phyloP scores from a whole-genome alignment of 768 basidiomycete genomes.

The Cystobasidium ongulense region DNA sequence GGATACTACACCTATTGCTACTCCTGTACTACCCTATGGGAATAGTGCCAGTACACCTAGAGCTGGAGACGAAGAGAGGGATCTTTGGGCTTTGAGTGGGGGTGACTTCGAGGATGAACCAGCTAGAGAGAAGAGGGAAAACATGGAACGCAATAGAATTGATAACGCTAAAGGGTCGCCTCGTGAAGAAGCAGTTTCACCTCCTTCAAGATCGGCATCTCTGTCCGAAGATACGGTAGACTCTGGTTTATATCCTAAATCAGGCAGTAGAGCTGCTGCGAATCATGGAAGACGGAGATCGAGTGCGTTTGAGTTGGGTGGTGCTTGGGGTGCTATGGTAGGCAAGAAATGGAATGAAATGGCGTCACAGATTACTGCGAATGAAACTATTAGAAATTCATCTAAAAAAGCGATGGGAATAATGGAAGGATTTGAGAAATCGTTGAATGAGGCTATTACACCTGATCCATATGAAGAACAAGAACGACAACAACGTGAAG shows the following conservation, averaged over 20 bases:
- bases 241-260: not conserved
- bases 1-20: constrained; percentile 20
- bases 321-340: constrained; percentile 24
- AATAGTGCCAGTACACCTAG: not conserved
- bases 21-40: constrained; percentile 3
- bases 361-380: not conserved
- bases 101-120: constrained; percentile 10
- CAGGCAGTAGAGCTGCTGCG: not conserved
- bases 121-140: constrained; percentile 20
- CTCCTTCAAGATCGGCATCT: not conserved
- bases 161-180: constrained; percentile 20
- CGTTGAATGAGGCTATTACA: constrained; percentile 2
- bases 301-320: constrained; percentile 26
- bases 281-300: constrained; percentile 24
- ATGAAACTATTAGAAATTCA: constrained; percentile 17
- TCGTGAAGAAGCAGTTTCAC: not conserved
- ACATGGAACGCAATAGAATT: constrained; percentile 20
- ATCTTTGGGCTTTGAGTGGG: constrained; percentile 23
- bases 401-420: constrained; percentile 10
- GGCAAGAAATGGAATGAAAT: constrained; percentile 27
- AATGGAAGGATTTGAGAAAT: constrained; percentile 30
- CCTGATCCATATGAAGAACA: not conserved
- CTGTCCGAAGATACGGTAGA: not conserved
- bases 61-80: not conserved
- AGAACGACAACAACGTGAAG: not conserved